A percentile compares a stretch with the other conserved stretches of the same genome.
phyloP scores from a whole-genome alignment of 2,329 filamentous ascomycete genomes.

The Aspergillus sergii region DNA sequence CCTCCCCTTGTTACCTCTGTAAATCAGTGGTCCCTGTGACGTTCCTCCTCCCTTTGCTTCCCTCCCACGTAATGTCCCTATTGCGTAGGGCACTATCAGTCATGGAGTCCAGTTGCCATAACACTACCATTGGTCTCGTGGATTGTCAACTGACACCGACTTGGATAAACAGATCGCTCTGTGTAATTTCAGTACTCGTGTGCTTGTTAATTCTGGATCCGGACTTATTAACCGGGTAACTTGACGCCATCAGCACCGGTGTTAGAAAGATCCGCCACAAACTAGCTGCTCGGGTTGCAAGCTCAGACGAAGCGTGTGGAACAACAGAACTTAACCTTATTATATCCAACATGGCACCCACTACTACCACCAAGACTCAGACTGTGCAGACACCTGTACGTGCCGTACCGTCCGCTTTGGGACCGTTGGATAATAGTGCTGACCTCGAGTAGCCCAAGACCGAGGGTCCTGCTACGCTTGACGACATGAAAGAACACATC shows the following conservation, averaged over 20 bases:
- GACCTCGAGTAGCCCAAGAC: conserved; percentile 39
- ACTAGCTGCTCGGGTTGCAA: not conserved
- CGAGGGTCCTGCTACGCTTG: conserved; percentile 48
- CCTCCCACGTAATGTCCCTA: conserved; percentile 22
- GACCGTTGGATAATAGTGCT: not conserved
- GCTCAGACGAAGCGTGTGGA: not conserved
- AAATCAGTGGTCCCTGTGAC: conserved; percentile 9
- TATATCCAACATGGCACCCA: conserved; percentile 29
- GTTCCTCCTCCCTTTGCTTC: conserved; percentile 6
- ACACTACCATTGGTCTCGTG: conserved; percentile 16
- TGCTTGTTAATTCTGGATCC: conserved; percentile 1
- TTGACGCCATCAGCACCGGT: not conserved
- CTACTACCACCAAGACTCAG: conserved; percentile 31
- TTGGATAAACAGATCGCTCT: conserved; percentile 19
- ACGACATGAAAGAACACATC: conserved; percentile 73
- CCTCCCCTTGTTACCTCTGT: conserved; percentile 7
- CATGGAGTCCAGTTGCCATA: conserved; percentile 18
- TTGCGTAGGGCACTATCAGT: conserved; percentile 23
- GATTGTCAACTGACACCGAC: conserved; percentile 21
- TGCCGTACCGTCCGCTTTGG: not conserved
- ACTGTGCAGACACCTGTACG: conserved; percentile 30
- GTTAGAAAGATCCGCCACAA: not conserved
- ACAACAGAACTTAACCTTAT: not conserved
- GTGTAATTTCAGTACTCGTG: conserved; percentile 20
- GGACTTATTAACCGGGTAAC: conserved; percentile 1